A percentile compares a stretch with the other conserved stretches of the same genome.
phyloP scores from a whole-genome alignment of 1,284 basidiomycete genomes.

The Melampsora larici-populina region DNA sequence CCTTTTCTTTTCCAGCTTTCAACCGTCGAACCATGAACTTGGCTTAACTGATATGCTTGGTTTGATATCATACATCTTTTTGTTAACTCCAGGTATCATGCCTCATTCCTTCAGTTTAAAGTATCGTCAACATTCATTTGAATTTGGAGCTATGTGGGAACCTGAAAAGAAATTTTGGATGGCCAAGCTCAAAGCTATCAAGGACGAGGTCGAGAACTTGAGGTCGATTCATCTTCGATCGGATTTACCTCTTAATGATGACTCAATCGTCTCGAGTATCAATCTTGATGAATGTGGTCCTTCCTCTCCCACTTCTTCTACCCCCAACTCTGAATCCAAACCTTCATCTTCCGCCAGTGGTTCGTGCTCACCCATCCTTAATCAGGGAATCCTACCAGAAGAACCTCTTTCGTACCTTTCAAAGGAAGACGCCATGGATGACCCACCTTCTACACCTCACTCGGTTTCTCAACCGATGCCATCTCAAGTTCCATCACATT shows the following conservation, averaged over 20 bases:
- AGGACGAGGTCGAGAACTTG: conserved; percentile 36
- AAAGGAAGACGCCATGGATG: background rate
- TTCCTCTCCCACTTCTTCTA: background rate
- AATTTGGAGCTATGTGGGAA: conserved; percentile 42
- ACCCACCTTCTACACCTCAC: conserved; percentile 10
- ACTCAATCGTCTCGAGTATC: conserved; percentile 42
- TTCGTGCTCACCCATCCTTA: background rate
- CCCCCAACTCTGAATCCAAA: conserved; percentile 5
- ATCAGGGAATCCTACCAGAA: background rate
- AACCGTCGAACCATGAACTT: background rate
- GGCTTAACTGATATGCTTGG: background rate
- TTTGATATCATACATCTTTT: background rate
- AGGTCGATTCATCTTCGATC: conserved; percentile 34
- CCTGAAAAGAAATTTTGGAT: conserved; percentile 42
- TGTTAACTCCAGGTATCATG: conserved; percentile 28
- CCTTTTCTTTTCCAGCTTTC: background rate
- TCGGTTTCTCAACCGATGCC: background rate
- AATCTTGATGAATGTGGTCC: conserved; percentile 13
- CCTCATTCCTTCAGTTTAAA: conserved; percentile 42
- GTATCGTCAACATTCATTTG: conserved; percentile 40
- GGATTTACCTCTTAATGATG: conserved; percentile 34
- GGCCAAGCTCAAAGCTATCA: conserved; percentile 26
- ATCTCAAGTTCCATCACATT: background rate
- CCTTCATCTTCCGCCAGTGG: background rate
- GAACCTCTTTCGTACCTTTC: background rate